These are phyloP conservation scores for Annulohypoxylon stygium DNA, from an alignment of 495 filamentous ascomycete species.

Conservation along the genomic window DNA sequence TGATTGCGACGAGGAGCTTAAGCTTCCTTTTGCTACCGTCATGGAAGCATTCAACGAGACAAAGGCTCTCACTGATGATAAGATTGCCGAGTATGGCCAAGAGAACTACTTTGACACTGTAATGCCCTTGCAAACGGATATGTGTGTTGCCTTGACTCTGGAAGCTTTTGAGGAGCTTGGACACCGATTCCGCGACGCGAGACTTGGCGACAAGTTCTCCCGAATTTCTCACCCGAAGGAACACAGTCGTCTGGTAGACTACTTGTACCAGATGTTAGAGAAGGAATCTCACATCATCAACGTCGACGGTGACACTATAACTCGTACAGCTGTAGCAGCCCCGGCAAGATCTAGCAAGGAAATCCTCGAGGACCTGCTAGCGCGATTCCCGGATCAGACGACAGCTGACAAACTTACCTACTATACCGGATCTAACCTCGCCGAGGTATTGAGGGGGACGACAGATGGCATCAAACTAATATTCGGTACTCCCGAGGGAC, in stretches of 20 bases:
- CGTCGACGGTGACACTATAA: slow-evolving; percentile 52
- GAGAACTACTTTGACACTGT: slow-evolving; percentile 54
- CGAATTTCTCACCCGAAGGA: slow-evolving; percentile 56
- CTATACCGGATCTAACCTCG: slow-evolving; percentile 59
- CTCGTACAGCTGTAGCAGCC: slow-evolving; percentile 55
- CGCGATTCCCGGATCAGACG: slow-evolving; percentile 54
- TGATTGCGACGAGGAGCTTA: slow-evolving; percentile 36
- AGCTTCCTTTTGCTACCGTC: slow-evolving; percentile 45
- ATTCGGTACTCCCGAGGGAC: slow-evolving; percentile 62
- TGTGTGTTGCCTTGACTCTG: slow-evolving; percentile 57
- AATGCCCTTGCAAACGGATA: slow-evolving; percentile 50
- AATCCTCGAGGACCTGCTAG: slow-evolving; percentile 56
- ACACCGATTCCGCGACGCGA: slow-evolving; percentile 48
- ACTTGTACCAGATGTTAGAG: slow-evolving; percentile 61
- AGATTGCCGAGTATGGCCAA: slow-evolving; percentile 56
- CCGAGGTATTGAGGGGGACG: slow-evolving; percentile 58
- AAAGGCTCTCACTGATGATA: slow-evolving; percentile 55
- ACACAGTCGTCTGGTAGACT: slow-evolving; percentile 56
- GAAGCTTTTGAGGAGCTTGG: slow-evolving; percentile 64
- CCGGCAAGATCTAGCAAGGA: slow-evolving; percentile 53
- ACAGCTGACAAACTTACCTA: slow-evolving; percentile 58
- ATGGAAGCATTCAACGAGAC: slow-evolving; percentile 46
- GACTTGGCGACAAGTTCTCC: slow-evolving; percentile 52
- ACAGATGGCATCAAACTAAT: slow-evolving; percentile 63
- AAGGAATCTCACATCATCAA: slow-evolving; percentile 59